Evolutionary conservation across 2,329 filamentous ascomycete species (phyloP).

Genomic region (Aspergillus pseudoviridinutans): DNA sequence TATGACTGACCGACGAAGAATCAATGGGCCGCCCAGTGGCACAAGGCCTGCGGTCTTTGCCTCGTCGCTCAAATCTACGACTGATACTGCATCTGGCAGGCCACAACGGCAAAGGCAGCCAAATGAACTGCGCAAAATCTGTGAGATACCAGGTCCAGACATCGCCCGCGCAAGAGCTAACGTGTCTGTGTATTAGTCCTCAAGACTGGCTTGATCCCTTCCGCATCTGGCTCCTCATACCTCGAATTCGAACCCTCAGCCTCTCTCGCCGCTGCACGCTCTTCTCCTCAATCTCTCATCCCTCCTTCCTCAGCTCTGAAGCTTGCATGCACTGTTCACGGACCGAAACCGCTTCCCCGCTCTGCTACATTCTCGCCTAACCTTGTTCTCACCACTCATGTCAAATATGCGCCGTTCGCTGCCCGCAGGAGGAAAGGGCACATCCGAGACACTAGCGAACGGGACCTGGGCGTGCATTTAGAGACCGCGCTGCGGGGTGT

Average conservation of each 20-base stretch:
- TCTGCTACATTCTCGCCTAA: slow-evolving; percentile 90
- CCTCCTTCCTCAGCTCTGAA: slow-evolving; percentile 68
- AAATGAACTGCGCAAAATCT: slow-evolving; percentile 78
- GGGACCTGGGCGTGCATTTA: slow-evolving; percentile 84
- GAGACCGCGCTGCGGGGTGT: slow-evolving; percentile 86
- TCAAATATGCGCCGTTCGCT: slow-evolving; percentile 96
- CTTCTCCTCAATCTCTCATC: slow-evolving; percentile 46
- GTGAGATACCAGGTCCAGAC: slow-evolving; percentile 52
- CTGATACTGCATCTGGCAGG: slow-evolving; percentile 45
- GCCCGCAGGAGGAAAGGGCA: slow-evolving; percentile 79
- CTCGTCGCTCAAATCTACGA: slow-evolving; percentile 38
- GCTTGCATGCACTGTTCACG: slow-evolving; percentile 88
- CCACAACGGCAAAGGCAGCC: slow-evolving; percentile 58
- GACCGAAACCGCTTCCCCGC: slow-evolving; percentile 82
- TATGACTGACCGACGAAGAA: slow-evolving; percentile 81
- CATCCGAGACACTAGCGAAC: slow-evolving; percentile 76
- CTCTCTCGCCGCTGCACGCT: slow-evolving; percentile 41
- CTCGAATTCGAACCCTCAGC: slow-evolving; percentile 49
- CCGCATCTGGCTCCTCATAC: slow-evolving; percentile 86
- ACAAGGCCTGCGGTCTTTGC: slow-evolving; percentile 72
- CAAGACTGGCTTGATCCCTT: slow-evolving; percentile 87
- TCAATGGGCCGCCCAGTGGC: slow-evolving; percentile 79
- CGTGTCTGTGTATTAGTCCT: slow-evolving; percentile 56
- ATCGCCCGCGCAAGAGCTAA: slow-evolving; percentile 10
- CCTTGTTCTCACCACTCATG: slow-evolving; percentile 83